Evolutionary conservation across 805 yeast species (phyloP).

Genomic region (Lachancea cidri): DNA sequence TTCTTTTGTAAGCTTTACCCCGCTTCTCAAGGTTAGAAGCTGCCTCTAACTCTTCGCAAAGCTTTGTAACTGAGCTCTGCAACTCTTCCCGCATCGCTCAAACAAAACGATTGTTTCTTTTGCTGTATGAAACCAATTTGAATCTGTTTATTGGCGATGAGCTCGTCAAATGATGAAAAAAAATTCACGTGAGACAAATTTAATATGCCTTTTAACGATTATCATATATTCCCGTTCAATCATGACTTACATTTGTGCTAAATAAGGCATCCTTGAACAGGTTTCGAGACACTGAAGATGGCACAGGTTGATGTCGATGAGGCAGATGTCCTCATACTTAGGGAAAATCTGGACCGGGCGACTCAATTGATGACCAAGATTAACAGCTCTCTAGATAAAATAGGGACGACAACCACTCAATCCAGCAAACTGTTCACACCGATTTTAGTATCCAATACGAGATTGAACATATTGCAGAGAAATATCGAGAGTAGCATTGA

Average conservation of each 20-base stretch:
- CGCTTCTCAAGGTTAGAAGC: conserved; percentile 20
- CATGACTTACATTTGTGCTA: too few relatives aligned
- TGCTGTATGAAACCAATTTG: too few relatives aligned
- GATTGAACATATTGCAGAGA: conserved; percentile 47
- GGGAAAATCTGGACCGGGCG: conserved; percentile 62
- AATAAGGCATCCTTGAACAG: too few relatives aligned
- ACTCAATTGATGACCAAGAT: conserved; percentile 52
- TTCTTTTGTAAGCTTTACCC: conserved; percentile 32
- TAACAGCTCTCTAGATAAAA: conserved; percentile 46
- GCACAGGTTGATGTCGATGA: conserved; percentile 56
- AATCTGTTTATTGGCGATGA: too few relatives aligned
- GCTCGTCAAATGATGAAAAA: not conserved
- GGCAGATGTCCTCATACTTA: conserved; percentile 77
- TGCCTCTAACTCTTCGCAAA: conserved; percentile 19
- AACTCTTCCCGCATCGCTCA: not conserved
- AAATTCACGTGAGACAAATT: not conserved
- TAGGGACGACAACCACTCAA: conserved; percentile 33
- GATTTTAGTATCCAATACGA: conserved; percentile 56
- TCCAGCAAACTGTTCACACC: conserved; percentile 57
- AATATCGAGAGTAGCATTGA: conserved; percentile 53
- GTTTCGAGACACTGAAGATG: too few relatives aligned
- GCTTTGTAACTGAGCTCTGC: not conserved
- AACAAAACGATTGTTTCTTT: too few relatives aligned
- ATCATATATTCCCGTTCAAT: not conserved
- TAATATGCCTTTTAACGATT: not conserved